phyloP scores from a whole-genome alignment of 2,329 filamentous ascomycete genomes.

The Podosphaera fusca region DNA sequence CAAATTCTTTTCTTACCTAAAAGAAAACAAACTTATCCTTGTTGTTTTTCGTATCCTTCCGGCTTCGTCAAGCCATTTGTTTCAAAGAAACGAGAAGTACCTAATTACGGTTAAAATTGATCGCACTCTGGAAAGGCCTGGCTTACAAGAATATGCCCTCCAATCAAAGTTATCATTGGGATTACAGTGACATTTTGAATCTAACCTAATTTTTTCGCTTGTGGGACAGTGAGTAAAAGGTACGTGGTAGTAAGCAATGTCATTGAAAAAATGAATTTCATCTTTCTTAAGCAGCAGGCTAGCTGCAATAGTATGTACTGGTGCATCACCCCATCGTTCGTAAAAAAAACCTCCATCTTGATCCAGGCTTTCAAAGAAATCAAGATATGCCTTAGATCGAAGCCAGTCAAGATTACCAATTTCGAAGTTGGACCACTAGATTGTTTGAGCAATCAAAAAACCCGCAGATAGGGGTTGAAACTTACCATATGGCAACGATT shows the following conservation, averaged over 20 bases:
- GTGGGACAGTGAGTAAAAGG: slow-evolving; percentile 97
- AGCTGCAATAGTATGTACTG: slow-evolving; percentile 93
- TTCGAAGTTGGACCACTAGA: slow-evolving; percentile 95
- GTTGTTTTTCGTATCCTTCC: slow-evolving; percentile 57
- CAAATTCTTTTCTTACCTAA: neutral
- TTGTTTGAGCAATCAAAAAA: neutral
- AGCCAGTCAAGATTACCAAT: slow-evolving; percentile 88
- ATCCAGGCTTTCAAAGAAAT: slow-evolving; percentile 79
- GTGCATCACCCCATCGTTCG: slow-evolving; percentile 93
- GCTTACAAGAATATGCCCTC: slow-evolving; percentile 92
- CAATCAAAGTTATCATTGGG: slow-evolving; percentile 97
- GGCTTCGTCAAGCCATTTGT: slow-evolving; percentile 64
- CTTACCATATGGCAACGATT: slow-evolving; percentile 93
- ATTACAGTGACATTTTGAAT: slow-evolving; percentile 85
- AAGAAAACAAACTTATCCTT: slow-evolving; percentile 19
- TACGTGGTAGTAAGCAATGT: slow-evolving; percentile 94
- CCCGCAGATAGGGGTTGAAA: slow-evolving; percentile 7
- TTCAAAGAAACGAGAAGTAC: slow-evolving; percentile 70
- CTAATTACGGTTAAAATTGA: slow-evolving; percentile 21
- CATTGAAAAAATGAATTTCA: slow-evolving; percentile 95
- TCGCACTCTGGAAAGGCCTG: neutral
- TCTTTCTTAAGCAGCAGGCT: slow-evolving; percentile 71
- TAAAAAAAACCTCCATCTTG: slow-evolving; percentile 94
- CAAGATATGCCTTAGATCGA: slow-evolving; percentile 64
- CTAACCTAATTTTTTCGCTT: slow-evolving; percentile 57